These are phyloP conservation scores for Beverwykella pulmonaria DNA, from an alignment of 495 filamentous ascomycete genomes.

Conservation along the genomic window DNA sequence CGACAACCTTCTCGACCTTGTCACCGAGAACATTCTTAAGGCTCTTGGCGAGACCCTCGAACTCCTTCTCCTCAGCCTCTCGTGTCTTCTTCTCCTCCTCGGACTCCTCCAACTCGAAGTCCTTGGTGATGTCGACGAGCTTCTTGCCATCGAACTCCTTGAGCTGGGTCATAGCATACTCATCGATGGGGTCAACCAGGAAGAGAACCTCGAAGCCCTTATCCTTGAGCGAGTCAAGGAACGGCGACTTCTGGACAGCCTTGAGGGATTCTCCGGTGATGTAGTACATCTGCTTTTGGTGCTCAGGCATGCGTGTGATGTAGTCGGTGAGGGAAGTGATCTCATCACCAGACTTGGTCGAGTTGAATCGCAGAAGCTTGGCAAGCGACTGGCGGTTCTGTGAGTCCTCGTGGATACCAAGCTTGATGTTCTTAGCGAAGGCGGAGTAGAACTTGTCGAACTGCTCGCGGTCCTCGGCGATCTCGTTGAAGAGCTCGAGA, in stretches of 20 bases:
- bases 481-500: conserved; percentile 97
- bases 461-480: conserved; percentile 97
- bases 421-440: conserved; percentile 99
- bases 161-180: conserved; percentile 99
- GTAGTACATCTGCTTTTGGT: conserved; percentile 99
- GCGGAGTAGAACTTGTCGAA: conserved; percentile 99
- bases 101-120: conserved; percentile 99
- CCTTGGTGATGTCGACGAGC: conserved; percentile 99
- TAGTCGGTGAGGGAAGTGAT: conserved; percentile 93
- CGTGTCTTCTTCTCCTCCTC: conserved; percentile 98
- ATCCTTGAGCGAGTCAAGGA: conserved; percentile 98
- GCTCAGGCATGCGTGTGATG: conserved; percentile 96
- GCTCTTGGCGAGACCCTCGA: conserved; percentile 85
- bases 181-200: conserved; percentile 98
- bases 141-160: conserved; percentile 99
- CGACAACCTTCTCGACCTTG: conserved; percentile 99
- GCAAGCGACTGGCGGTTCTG: conserved; percentile 93
- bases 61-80: conserved; percentile 98
- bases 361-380: conserved; percentile 98
- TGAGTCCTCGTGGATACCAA: conserved; percentile 98
- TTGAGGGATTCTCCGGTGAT: conserved; percentile 99
- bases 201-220: conserved; percentile 99
- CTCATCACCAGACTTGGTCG: conserved; percentile 97
- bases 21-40: conserved; percentile 99
- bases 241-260: conserved; percentile 95